These are phyloP conservation scores for Canavalia gladiata DNA, from an alignment of 306 rosid species.

Conservation along the genomic window DNA sequence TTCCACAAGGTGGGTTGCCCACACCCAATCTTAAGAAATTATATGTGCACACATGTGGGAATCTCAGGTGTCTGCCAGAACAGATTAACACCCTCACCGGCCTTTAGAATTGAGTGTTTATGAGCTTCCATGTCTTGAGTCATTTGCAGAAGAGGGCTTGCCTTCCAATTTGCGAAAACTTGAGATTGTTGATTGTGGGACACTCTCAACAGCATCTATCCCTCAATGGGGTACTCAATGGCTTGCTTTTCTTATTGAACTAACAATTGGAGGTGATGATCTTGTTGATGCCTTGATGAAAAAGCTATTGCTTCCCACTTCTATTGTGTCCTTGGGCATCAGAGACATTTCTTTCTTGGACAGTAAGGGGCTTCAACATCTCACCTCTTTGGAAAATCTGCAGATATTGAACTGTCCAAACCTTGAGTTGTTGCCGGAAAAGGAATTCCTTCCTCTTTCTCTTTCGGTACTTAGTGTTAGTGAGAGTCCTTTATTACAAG, in stretches of 20 bases:
- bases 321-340: not conserved
- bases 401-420: not conserved
- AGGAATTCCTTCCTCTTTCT: slow-evolving; percentile 6
- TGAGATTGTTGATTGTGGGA: not conserved
- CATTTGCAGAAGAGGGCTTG: slow-evolving; percentile 9
- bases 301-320: not conserved
- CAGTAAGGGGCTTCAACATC: not conserved
- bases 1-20: not conserved
- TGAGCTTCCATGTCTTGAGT: not conserved
- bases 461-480: not conserved
- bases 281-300: not conserved
- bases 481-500: not conserved
- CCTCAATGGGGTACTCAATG: not conserved
- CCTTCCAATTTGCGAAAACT: slow-evolving; percentile 15
- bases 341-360: slow-evolving; percentile 19
- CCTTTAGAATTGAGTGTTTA: slow-evolving; percentile 1
- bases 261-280: slow-evolving; percentile 18
- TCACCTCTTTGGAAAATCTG: slow-evolving; percentile 2
- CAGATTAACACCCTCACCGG: not conserved
- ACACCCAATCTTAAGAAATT: slow-evolving; percentile 11
- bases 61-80: not conserved
- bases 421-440: slow-evolving; percentile 3
- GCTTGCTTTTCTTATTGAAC: not conserved
- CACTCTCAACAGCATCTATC: not conserved
- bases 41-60: not conserved